Evolutionary conservation across 2,329 filamentous ascomycete genomes (phyloP).

Genomic region (Diaporthe sp.): DNA sequence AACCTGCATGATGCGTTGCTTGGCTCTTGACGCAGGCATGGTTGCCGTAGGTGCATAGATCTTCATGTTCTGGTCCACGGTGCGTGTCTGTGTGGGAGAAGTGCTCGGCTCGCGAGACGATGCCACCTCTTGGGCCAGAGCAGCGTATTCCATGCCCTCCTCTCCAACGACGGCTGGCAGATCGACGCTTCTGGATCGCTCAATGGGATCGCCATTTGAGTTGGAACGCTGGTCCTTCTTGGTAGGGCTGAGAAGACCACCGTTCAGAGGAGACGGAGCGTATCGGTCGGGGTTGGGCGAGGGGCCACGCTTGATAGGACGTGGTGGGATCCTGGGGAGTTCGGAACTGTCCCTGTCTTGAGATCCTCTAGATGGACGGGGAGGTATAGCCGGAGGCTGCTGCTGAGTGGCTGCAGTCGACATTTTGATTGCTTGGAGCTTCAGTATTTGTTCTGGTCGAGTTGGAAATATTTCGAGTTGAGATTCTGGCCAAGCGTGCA

Average conservation of each 20-base stretch:
- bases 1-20: constrained; percentile 84
- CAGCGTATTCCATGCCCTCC: constrained; percentile 90
- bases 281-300: constrained; percentile 85
- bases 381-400: constrained; percentile 68
- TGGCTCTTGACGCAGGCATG: constrained; percentile 83
- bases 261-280: constrained; percentile 88
- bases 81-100: constrained; percentile 80
- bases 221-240: constrained; percentile 55
- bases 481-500: neutral
- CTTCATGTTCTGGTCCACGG: constrained; percentile 84
- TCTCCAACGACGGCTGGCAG: constrained; percentile 85
- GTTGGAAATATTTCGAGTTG: neutral
- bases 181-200: constrained; percentile 81
- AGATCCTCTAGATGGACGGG: constrained; percentile 64
- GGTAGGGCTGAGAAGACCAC: constrained; percentile 62
- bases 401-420: constrained; percentile 61
- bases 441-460: neutral
- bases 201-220: constrained; percentile 58
- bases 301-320: constrained; percentile 81
- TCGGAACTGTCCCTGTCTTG: constrained; percentile 60
- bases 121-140: constrained; percentile 61
- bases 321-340: constrained; percentile 82
- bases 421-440: constrained; percentile 53
- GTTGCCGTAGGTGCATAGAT: constrained; percentile 92
- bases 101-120: constrained; percentile 56